These are phyloP conservation scores for Vishniacozyma victoriae DNA, from an alignment of 768 basidiomycete genomes.

Conservation along the genomic window DNA sequence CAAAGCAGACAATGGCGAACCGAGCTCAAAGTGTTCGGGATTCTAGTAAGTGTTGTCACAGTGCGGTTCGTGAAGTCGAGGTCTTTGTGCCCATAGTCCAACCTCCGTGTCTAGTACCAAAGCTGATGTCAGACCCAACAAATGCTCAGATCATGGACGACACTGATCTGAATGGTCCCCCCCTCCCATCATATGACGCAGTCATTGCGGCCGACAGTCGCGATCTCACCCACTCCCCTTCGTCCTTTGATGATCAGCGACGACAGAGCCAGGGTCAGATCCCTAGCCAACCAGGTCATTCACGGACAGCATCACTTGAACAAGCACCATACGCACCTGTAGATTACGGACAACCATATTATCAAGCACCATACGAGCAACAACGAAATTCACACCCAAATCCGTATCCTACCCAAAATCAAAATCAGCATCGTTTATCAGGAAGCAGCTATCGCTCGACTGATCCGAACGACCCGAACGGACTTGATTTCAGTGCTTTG, in stretches of 20 bases:
- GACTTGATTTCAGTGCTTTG: slow-evolving; percentile 21
- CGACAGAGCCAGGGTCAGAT: too few relatives aligned
- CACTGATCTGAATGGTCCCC: slow-evolving; percentile 23
- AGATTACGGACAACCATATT: slow-evolving; percentile 28
- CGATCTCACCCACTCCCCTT: slow-evolving; percentile 19
- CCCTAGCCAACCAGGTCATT: slow-evolving; percentile 14
- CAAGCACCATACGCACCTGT: slow-evolving; percentile 38
- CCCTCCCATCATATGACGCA: slow-evolving; percentile 33
- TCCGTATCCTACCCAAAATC: slow-evolving; percentile 3
- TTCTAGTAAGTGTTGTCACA: slow-evolving; percentile 9
- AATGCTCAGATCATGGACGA: slow-evolving; percentile 1
- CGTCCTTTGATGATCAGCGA: slow-evolving; percentile 10
- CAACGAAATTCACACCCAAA: slow-evolving; percentile 5
- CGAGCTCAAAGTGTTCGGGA: slow-evolving; percentile 32
- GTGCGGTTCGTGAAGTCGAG: too few relatives aligned
- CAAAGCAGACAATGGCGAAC: slow-evolving; percentile 4
- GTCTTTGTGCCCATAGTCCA: too few relatives aligned
- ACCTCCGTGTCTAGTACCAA: neutral
- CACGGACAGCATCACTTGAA: slow-evolving; percentile 22
- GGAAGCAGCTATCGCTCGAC: slow-evolving; percentile 14
- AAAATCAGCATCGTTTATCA: slow-evolving; percentile 16
- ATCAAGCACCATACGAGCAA: slow-evolving; percentile 1
- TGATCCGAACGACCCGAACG: slow-evolving; percentile 37
- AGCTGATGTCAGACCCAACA: slow-evolving; percentile 4
- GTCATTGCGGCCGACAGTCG: slow-evolving; percentile 25